phyloP scores from a whole-genome alignment of 306 rosid species.

The Acacia crassicarpa region DNA sequence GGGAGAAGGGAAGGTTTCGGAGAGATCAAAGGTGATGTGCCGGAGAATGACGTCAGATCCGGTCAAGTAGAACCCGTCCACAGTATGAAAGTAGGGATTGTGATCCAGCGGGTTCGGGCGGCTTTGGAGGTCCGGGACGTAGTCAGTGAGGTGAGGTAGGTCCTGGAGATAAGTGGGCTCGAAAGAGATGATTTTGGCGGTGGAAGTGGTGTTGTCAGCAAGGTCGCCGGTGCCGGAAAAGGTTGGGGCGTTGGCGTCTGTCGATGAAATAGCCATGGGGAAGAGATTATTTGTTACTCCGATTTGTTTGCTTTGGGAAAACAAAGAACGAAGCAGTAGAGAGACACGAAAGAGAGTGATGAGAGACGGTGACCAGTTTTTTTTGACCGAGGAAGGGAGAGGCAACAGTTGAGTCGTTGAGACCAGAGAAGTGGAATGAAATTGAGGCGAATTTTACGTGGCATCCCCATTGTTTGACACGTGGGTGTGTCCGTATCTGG shows the following conservation, averaged over 20 bases:
- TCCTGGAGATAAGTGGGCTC: slow-evolving; percentile 32
- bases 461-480: not conserved
- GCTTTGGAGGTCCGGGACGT: not conserved
- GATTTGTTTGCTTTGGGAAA: not conserved
- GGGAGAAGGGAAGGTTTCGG: slow-evolving; percentile 12
- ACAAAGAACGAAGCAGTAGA: not conserved
- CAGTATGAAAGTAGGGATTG: slow-evolving; percentile 15
- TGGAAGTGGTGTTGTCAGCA: not conserved
- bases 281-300: too few relatives aligned
- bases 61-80: slow-evolving; percentile 35
- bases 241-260: not conserved
- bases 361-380: not conserved
- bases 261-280: slow-evolving; percentile 23
- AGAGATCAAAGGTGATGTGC: slow-evolving; percentile 44
- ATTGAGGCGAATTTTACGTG: not conserved
- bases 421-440: not conserved
- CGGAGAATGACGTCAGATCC: slow-evolving; percentile 48
- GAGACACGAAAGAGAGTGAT: not conserved
- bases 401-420: too few relatives aligned
- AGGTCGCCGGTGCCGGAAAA: not conserved
- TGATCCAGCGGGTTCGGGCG: slow-evolving; percentile 16
- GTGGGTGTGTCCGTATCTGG: not conserved
- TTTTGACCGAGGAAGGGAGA: not conserved
- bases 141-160: slow-evolving; percentile 10
- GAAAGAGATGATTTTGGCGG: not conserved